Evolutionary conservation across 371 early-diverging fungal species (phyloP).

Genomic region (Saksenaea vasiformis): DNA sequence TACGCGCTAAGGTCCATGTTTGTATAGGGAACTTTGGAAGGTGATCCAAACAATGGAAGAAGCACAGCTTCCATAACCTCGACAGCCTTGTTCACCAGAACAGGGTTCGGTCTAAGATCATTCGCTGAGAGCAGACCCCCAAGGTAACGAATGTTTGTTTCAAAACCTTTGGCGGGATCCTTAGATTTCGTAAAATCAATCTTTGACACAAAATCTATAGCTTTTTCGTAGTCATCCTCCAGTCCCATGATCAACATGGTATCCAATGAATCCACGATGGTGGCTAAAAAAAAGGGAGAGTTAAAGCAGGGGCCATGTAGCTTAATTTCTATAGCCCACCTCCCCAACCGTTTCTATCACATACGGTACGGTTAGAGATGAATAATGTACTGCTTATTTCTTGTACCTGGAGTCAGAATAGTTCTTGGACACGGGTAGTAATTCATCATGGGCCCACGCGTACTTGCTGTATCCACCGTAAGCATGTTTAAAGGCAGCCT

Average conservation of each 20-base stretch:
- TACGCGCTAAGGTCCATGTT: slow-evolving; percentile 63
- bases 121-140: slow-evolving; percentile 68
- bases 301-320: not conserved
- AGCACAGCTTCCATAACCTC: slow-evolving; percentile 73
- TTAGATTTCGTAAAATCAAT: slow-evolving; percentile 47
- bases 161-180: slow-evolving; percentile 55
- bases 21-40: slow-evolving; percentile 74
- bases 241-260: slow-evolving; percentile 82
- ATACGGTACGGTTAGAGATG: not conserved
- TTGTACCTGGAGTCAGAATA: slow-evolving; percentile 67
- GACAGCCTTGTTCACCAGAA: slow-evolving; percentile 67
- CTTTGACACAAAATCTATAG: slow-evolving; percentile 57
- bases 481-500: slow-evolving; percentile 63
- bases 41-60: slow-evolving; percentile 67
- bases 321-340: slow-evolving; percentile 8
- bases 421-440: slow-evolving; percentile 44
- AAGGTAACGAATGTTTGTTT: slow-evolving; percentile 73
- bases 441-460: slow-evolving; percentile 66
- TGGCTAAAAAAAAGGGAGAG: slow-evolving; percentile 35
- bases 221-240: slow-evolving; percentile 52
- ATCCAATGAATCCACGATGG: slow-evolving; percentile 84
- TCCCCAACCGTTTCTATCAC: slow-evolving; percentile 57
- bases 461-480: slow-evolving; percentile 77
- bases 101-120: slow-evolving; percentile 55
- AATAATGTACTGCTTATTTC: not conserved